phyloP scores from a whole-genome alignment of 202 grass and related monocot species.

The Panicum hallii region DNA sequence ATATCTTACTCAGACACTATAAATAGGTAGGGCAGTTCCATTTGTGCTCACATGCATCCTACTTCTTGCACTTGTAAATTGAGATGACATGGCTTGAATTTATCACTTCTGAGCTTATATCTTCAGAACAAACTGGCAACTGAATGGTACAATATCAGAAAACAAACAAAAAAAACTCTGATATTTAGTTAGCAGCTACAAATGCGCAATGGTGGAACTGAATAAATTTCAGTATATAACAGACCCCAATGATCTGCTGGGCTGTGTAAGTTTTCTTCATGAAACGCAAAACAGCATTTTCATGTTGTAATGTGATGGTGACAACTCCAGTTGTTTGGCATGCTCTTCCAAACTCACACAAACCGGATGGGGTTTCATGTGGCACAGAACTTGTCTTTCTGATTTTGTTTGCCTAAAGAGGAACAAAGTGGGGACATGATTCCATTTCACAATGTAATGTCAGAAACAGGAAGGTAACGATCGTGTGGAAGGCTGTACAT shows the following conservation, averaged over 20 bases:
- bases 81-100: background rate
- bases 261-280: slow-evolving; percentile 10
- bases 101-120: background rate
- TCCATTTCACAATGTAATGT: slow-evolving; percentile 18
- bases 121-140: background rate
- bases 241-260: background rate
- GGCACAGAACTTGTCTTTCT: slow-evolving; percentile 21
- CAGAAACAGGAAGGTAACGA: slow-evolving; percentile 35
- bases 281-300: background rate
- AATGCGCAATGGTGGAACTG: background rate
- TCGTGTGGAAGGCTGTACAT: slow-evolving; percentile 31
- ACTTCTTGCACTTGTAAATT: background rate
- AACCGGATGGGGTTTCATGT: slow-evolving; percentile 38
- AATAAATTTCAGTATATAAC: slow-evolving; percentile 23
- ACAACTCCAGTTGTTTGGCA: background rate
- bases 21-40: background rate
- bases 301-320: slow-evolving; percentile 13
- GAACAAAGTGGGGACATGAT: slow-evolving; percentile 35
- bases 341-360: background rate
- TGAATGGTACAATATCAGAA: background rate
- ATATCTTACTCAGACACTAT: background rate
- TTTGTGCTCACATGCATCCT: slow-evolving; percentile 14
- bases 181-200: background rate
- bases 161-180: background rate
- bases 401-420: slow-evolving; percentile 14